These are phyloP conservation scores for Claviceps pazoutovae DNA, from an alignment of 2,329 filamentous ascomycete genomes.

Conservation along the genomic window DNA sequence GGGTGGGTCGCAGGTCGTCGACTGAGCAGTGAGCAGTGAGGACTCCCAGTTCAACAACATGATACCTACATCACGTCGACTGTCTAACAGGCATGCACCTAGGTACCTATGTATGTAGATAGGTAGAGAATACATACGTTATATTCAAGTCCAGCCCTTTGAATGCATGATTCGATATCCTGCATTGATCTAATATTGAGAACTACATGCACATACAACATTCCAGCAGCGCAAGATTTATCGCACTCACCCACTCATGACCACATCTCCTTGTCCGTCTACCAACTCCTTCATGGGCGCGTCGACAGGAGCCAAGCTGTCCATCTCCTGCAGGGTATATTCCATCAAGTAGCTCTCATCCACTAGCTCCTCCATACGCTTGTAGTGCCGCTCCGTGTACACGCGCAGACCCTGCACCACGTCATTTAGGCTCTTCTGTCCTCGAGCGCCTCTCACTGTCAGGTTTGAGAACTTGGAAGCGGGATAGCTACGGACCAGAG, in stretches of 20 bases:
- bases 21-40: too few species aligned
- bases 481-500: constrained; percentile 68
- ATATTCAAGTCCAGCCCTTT: too few species aligned
- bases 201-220: neutral
- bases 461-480: constrained; percentile 62
- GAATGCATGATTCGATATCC: neutral
- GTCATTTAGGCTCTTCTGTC: constrained; percentile 60
- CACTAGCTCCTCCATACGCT: constrained; percentile 72
- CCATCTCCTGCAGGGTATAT: constrained; percentile 90
- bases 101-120: too few species aligned
- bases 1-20: too few species aligned
- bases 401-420: constrained; percentile 75
- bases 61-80: too few species aligned
- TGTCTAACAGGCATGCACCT: too few species aligned
- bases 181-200: neutral
- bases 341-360: constrained; percentile 92
- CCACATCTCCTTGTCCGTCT: constrained; percentile 14
- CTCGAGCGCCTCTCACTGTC: constrained; percentile 42
- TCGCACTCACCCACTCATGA: constrained; percentile 3
- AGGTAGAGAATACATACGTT: neutral
- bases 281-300: constrained; percentile 21
- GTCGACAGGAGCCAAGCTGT: constrained; percentile 44
- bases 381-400: constrained; percentile 90
- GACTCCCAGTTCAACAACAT: too few species aligned
- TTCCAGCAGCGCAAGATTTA: neutral